Evolutionary conservation across 2,329 filamentous ascomycete genomes (phyloP), one percentile per base, ranked within the genome.

Genomic region (Xylogone sp.): DNA sequence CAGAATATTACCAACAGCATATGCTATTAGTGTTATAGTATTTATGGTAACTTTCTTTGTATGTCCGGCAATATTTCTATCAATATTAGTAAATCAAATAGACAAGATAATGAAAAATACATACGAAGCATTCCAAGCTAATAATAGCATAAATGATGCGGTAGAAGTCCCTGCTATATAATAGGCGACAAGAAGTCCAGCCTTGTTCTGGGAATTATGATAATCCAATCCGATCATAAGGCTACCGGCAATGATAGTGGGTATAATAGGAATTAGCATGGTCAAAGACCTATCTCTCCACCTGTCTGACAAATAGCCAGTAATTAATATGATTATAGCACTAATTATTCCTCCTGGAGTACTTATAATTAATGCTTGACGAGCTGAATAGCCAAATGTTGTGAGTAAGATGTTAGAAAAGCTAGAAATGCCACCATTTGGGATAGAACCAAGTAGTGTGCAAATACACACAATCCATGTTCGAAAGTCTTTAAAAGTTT

Each of bases 341-440:
- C 81, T 85, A 20, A 90, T 61, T 0, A 69, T 83, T 2, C 83
- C 83, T 53, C 85, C 85, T 0, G 83, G 83, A 52, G 86, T 86
- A 60, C 83, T 86, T 20, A 71, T 54, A 6, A 70, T 56, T 0
- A 68, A 67, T 2, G 65, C 60, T 13, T 64, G 51, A 2, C 66
- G 57, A 1, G 65, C 53, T 1, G 58, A 57, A 48, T 68, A 69
- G 12, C 67, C 68, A 12, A 70, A 62, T n/a, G 62, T 62, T 10
- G 60, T 56, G 51, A 70, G 68, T 39, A 69, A 62, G 20, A 69
- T 65, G 13, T 64, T 61, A 21, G 60, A 64, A 54, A 66, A 70
- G 1, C 77, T 82, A 1, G 62, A 64, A 4, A 69, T 56, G 8
- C 63, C 66, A 39, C 68, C 68, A 39, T 66, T 69, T 2, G 67